Base-by-base conservation (phyloP, 2,329 filamentous ascomycete species). In the Penicillium sp. region DNA sequence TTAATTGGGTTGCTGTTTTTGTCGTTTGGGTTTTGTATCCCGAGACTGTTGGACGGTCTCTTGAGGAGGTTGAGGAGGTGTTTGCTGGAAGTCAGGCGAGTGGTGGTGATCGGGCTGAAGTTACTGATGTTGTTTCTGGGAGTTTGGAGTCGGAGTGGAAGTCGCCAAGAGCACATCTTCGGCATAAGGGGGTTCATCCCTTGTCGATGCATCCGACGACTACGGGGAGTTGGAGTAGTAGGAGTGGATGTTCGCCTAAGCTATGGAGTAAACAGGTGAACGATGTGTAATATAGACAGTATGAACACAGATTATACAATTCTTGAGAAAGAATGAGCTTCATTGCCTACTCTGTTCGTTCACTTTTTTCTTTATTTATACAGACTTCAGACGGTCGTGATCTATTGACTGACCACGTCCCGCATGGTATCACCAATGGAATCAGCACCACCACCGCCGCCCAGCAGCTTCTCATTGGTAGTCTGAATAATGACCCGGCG, bases 1-100 rank as follows among this genome's bases (percentile, higher is more conserved):
- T 84, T 68, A 84, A 83, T 62, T 75, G 82, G 69, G 75, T 76
- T 17, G 81, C 77, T 4, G 75, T 77, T 24, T 19, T 73, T 3
- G 15, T 76, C 15, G 67, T 74, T 49, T 78, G 75, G 70, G 68
- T 73, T n/a, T 75, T 69, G 40, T 76, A 73, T 40, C 73, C 75
- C 0, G 75, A 76, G 57, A 76, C 75, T 7, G 68, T 61, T n/a
- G 71, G 68, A 2, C 57, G 66, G 42, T 73, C 74, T 19, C 69
- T 77, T 5, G 75, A 77, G 53, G 70, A 71, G 50, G 69, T 76
- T 7, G 72, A 74, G 50, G 69, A 71, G n/a, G 62, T 74, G 7
- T 75, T 77, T 40, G 55, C 19, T 1, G 12, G 38, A 10, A 28
- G 54, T 15, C 40, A 12, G 30, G 30, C 2, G 9, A 33, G 30